Evolutionary conservation across 2,329 filamentous ascomycete species (phyloP).

Genomic region (Cladosporium sp.): DNA sequence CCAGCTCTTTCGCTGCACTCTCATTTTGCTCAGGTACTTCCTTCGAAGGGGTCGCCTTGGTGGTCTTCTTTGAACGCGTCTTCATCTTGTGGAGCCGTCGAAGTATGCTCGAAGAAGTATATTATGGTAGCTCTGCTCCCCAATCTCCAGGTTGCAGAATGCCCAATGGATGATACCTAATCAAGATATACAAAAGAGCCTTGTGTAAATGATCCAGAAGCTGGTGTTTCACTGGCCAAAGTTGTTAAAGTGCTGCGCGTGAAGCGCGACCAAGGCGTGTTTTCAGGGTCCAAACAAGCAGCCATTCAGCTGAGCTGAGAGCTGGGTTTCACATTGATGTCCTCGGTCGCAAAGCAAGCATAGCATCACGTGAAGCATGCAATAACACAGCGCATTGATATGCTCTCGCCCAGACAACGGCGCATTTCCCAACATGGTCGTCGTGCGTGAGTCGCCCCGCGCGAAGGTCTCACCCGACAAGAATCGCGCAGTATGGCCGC

Average conservation of each 20-base stretch:
- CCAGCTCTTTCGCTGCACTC: conserved; percentile 21
- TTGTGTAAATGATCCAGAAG: not conserved
- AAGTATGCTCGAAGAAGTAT: not conserved
- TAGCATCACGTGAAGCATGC: conserved; percentile 5
- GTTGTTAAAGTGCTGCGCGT: conserved; percentile 1
- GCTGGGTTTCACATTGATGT: conserved; percentile 7
- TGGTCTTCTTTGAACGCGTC: conserved; percentile 28
- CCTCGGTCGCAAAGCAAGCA: not conserved
- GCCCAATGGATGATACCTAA: not conserved
- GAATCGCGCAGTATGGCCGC: conserved; percentile 53
- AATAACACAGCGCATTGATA: conserved; percentile 12
- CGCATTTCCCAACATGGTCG: conserved; percentile 31
- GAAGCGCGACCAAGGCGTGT: not conserved
- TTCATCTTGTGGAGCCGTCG: conserved; percentile 24
- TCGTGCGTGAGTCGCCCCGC: conserved; percentile 46
- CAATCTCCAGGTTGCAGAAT: not conserved
- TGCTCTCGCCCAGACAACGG: conserved; percentile 4
- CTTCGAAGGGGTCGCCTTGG: conserved; percentile 12
- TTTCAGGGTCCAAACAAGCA: conserved; percentile 2
- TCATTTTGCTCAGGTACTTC: conserved; percentile 14
- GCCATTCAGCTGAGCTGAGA: not conserved
- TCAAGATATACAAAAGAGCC: not conserved
- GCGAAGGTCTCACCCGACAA: conserved; percentile 41
- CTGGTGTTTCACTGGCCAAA: not conserved
- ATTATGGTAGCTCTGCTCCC: too few relatives aligned